phyloP scores from a whole-genome alignment of 2,329 filamentous ascomycete genomes.

The Xylaria sp. region DNA sequence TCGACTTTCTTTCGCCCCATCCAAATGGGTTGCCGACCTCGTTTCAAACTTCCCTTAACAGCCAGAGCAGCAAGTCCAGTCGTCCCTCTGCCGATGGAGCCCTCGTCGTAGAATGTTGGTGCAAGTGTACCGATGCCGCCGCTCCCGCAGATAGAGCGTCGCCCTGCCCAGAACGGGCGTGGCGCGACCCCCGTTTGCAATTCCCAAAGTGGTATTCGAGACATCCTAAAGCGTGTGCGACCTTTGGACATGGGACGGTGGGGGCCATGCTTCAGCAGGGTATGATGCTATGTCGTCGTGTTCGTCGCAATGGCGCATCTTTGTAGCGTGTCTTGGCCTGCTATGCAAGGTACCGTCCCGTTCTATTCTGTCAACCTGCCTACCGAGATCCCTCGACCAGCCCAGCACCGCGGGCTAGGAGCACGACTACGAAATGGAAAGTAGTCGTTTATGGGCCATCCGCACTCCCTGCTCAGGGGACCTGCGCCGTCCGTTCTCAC shows the following conservation, averaged over 20 bases:
- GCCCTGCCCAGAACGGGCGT: neutral
- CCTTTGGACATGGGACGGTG: conserved; percentile 11
- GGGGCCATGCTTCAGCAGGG: conserved; percentile 17
- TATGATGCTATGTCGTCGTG: conserved; percentile 1
- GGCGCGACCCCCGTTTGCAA: conserved; percentile 1
- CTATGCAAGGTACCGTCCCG: conserved; percentile 21
- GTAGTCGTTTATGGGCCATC: neutral
- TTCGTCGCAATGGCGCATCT: conserved; percentile 4
- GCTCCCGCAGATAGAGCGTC: conserved; percentile 1
- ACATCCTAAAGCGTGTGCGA: neutral
- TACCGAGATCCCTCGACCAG: conserved; percentile 5
- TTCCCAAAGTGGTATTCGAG: conserved; percentile 1
- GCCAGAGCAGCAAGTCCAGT: neutral
- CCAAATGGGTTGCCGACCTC: conserved; percentile 11
- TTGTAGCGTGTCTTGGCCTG: conserved; percentile 3
- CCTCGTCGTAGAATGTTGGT: conserved; percentile 9
- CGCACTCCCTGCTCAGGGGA: neutral
- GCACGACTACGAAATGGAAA: neutral
- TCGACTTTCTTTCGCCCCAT: conserved; percentile 12
- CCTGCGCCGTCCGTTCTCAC: neutral
- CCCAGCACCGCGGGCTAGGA: neutral
- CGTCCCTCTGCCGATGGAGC: neutral
- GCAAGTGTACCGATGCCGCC: conserved; percentile 3
- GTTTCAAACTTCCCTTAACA: conserved; percentile 17
- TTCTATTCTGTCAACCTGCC: conserved; percentile 9